Evolutionary conservation across 75 land plant genomes (phyloP), one percentile per base, ranked within the genome.

Genomic region (Adiantum capillusveneris): DNA sequence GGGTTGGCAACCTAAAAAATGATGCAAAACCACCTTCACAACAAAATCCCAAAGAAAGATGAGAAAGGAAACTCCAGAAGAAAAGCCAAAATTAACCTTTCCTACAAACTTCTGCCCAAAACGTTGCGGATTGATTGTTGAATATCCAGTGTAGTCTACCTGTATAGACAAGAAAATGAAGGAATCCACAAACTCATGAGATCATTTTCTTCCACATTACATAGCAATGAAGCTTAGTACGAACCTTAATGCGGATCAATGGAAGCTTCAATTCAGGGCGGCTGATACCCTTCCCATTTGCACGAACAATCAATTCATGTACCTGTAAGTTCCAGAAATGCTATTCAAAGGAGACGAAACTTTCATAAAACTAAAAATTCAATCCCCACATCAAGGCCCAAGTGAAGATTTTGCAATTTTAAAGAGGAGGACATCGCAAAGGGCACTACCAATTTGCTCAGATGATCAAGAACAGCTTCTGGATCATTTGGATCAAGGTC

Each of bases 31-130:
- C 43, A 9, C 14, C 9, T 9, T 41, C 12, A 41, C 43, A 41
- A 41, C 43, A 41, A 41, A 9, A 41, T 41, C 12, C 43, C 14
- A 14, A 9, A 9, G 43, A 6, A 56, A 22, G 16, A n/a, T 19
- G 14, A 41, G 14, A 14, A 41, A 41, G 14, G 14, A n/a, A 21
- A 6, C 18, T n/a, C 22, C 50, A 46, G 14, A 3, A 14, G 17
- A 2, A n/a, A 46, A 46, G 17, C 6, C 50, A 6, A 34, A 9
- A 18, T 21, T 6, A 46, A 94, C 98, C 98, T 94, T 94, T n/a
- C 98, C 98, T 11, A 94, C 98, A 74, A 84, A 94, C 49, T 94
- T 94, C 54, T 94, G 98, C 59, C 98, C 98, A 80, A 94, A 94
- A 26, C 95, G 84, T 74, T 94, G 98, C 68, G 98, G 98, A 75